These are phyloP conservation scores for Ilex asprella DNA, from an alignment of 257 asterid species.

Conservation along the genomic window DNA sequence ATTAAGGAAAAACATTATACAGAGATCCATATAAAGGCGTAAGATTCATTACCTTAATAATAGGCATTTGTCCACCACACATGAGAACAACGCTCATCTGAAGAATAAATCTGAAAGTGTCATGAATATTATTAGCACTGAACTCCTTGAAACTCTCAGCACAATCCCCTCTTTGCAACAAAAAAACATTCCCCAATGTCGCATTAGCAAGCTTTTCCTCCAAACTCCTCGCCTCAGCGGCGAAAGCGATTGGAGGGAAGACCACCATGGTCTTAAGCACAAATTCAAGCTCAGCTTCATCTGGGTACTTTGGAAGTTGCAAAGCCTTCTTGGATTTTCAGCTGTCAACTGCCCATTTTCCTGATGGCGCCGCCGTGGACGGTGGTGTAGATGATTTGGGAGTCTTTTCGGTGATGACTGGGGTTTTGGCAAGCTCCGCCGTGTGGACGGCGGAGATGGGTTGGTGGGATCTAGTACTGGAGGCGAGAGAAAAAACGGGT, in stretches of 20 bases:
- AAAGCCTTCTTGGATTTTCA: conserved; percentile 71
- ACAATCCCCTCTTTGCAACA: conserved; percentile 87
- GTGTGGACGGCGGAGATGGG: conserved; percentile 62
- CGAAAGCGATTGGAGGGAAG: conserved; percentile 76
- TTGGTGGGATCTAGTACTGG: conserved; percentile 21
- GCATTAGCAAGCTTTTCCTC: conserved; percentile 78
- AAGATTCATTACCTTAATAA: too few relatives aligned
- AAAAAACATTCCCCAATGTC: conserved; percentile 70
- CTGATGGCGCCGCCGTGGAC: conserved; percentile 13
- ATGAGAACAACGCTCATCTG: too few relatives aligned
- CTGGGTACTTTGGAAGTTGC: conserved; percentile 78
- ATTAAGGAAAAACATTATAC: too few relatives aligned
- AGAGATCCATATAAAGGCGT: too few relatives aligned
- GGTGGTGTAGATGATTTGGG: conserved; percentile 15
- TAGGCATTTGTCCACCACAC: too few relatives aligned
- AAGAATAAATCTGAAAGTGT: too few relatives aligned
- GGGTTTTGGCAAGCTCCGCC: conserved; percentile 58
- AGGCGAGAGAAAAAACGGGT: too few relatives aligned
- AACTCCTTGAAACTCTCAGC: too few relatives aligned
- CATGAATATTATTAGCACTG: too few relatives aligned
- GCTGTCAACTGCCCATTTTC: conserved; percentile 41
- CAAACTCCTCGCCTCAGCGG: conserved; percentile 74
- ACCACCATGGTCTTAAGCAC: conserved; percentile 52
- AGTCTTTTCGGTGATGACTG: conserved; percentile 20
- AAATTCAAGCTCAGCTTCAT: conserved; percentile 45